Evolutionary conservation across 345 rosid genomes (phyloP), one percentile per base, ranked within the genome.

Genomic region (Melastoma malabathricum): DNA sequence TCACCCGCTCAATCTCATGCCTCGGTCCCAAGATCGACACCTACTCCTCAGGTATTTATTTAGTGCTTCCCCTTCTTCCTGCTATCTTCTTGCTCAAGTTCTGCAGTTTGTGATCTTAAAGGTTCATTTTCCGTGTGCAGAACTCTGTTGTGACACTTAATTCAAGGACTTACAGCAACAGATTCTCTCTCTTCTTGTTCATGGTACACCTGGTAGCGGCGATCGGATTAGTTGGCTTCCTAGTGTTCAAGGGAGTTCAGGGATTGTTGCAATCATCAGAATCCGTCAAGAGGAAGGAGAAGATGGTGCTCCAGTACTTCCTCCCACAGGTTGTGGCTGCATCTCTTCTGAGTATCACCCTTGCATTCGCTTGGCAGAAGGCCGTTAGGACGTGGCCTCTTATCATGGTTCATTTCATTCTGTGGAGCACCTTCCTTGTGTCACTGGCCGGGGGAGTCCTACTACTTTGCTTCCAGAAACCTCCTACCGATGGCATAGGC

Each of bases 261-360:
- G 97, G 94, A 31, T 66, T 93, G 20, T 44, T 88, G 19, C 72
- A 51, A 51, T 72, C 84, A 59, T 78, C 84, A 5, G 73, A 75
- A 13, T 18, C 63, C 7, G 47, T 65, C 3, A 85, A 79, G 57
- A 63, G 65, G 53, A 59, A 66, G 61, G 95, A 93, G 70, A 79
- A 68, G 61, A 68, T 66, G 63, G 50, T 88, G 18, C 66, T 88
- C 10, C 68, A 58, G 61, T 73, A 53, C 56, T 59, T 75, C 52
- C 79, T 88, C 22, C 97, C 99, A 13, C 99, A 93, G 76, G 93
- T 83, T 29, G 97, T 85, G 69, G 84, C 75, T 23, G 94, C 97
- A 1, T 77, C 95, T 13, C 52, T 85, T 5, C 50, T 88, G 43
- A 84, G 99, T 77, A 83, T 92, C 43, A 63, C 81, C 51, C 94